Percentiles rank a stretch among this genome's conserved stretches.
These are phyloP conservation scores for Mrakia hoshinonis DNA, from an alignment of 768 basidiomycete genomes.

Conservation along the genomic window DNA sequence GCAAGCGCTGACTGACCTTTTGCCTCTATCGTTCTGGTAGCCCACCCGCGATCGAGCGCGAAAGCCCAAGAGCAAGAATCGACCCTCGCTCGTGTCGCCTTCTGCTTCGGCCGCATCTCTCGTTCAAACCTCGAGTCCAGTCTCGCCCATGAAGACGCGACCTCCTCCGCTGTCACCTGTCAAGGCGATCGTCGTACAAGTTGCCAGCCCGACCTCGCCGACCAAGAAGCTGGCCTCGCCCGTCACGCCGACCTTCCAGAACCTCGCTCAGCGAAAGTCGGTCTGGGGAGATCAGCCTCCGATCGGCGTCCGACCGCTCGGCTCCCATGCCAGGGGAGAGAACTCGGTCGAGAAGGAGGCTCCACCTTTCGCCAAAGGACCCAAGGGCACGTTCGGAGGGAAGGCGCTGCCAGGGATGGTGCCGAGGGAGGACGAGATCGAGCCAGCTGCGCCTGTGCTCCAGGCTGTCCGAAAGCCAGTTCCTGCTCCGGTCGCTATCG, in stretches of 20 bases:
- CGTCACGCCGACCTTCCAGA: neutral
- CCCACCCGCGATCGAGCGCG: conserved; percentile 12
- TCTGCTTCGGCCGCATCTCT: neutral
- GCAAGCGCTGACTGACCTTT: neutral
- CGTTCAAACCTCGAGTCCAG: neutral
- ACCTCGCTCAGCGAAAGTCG: neutral
- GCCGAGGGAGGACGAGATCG: neutral
- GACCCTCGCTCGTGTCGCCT: neutral
- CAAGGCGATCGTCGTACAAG: neutral
- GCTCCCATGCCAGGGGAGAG: neutral
- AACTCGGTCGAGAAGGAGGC: neutral
- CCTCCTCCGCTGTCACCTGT: neutral
- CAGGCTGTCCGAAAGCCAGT: too few relatives aligned
- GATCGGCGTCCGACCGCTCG: neutral
- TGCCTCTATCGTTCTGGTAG: neutral
- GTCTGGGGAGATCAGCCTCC: conserved; percentile 5
- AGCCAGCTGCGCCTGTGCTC: too few relatives aligned
- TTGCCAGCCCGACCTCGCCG: too few relatives aligned
- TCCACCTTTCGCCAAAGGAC: too few relatives aligned
- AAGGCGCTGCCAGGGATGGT: conserved; percentile 2
- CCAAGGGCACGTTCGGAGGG: neutral
- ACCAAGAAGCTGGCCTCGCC: neutral
- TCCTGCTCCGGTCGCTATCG: too few relatives aligned
- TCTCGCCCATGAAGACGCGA: neutral
- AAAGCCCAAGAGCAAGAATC: neutral